Evolutionary conservation across 164 flowering plant genomes (phyloP), one percentile per base, ranked within the genome.

Genomic region (Annona squamosa): DNA sequence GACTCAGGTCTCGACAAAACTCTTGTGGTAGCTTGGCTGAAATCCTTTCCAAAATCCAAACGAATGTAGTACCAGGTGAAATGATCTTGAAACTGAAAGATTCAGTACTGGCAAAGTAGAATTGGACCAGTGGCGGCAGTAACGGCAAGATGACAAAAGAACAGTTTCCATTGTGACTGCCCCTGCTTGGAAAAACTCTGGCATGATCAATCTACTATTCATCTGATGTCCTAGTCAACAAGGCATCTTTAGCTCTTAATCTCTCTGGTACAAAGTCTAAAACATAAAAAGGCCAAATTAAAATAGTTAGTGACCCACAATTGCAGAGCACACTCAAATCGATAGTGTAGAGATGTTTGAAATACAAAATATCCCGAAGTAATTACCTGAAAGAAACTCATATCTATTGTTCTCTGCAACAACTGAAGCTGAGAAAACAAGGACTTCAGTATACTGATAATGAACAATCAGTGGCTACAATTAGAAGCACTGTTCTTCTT

Each of bases 191-290:
- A 52, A 52, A 12, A 52, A 16, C 13, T 6, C 59, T 52, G 59
- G 59, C 13, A 52, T 52, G 59, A 52, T 52, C 9, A 10, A 52
- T 52, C 59, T 26, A 52, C 59, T 5, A 7, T 6, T 52, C 59
- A 52, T 12, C 59, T 52, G 13, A 52, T 52, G 59, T 16, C 13
- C 13, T 52, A 17, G 76, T 73, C 79, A 79, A 83, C 83, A 91
- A 82, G 18, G 94, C 98, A 77, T 88, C 92, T 77, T 85, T 89
- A 2, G 87, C 91, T 73, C 76, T 87, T 18, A 90, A 44, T 79
- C 85, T 88, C 84, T 85, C 89, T 3, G 98, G 98, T 71, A 91
- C 89, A 84, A 82, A 88, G 83, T 93, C 98, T 93, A 65, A 12
- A 65, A 65, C 46, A 65, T 46, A 73, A 70, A 17, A 63, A 52